Conservation (phyloP, 305 asterid species). For the Plantago coronopus region DNA sequence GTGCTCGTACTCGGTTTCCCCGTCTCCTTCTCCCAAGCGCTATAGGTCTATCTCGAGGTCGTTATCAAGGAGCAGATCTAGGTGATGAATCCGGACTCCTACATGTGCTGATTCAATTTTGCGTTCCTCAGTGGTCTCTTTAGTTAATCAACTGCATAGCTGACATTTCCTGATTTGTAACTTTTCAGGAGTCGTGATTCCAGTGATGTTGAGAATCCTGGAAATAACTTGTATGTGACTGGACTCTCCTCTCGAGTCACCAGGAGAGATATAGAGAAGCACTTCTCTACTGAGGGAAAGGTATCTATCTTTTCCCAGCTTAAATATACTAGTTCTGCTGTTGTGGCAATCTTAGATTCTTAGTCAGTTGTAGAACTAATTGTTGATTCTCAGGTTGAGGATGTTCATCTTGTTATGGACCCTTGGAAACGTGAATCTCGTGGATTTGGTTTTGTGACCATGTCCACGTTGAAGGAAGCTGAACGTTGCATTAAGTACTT, state of each 20-base stretch:
- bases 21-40: constrained; percentile 45
- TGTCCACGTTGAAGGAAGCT: constrained; percentile 68
- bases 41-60: constrained; percentile 58
- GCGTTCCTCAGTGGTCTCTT: not conserved
- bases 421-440: constrained; percentile 82
- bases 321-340: not conserved
- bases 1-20: constrained; percentile 31
- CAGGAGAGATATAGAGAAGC: constrained; percentile 64
- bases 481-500: constrained; percentile 73
- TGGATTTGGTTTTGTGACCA: constrained; percentile 86
- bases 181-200: constrained; percentile 56
- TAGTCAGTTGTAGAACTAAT: not conserved
- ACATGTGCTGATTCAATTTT: not conserved
- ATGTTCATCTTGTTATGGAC: constrained; percentile 73
- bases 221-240: constrained; percentile 84
- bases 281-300: constrained; percentile 75
- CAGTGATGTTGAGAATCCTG: constrained; percentile 81
- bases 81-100: constrained; percentile 34
- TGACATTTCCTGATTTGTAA: not conserved
- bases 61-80: constrained; percentile 61
- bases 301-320: constrained; percentile 25
- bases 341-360: not conserved
- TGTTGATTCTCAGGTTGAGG: constrained; percentile 46
- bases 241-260: constrained; percentile 73
- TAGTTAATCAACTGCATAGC: not conserved